Base-by-base conservation (phyloP, 2,329 filamentous ascomycete genomes). In the Scedosporium apiospermum region DNA sequence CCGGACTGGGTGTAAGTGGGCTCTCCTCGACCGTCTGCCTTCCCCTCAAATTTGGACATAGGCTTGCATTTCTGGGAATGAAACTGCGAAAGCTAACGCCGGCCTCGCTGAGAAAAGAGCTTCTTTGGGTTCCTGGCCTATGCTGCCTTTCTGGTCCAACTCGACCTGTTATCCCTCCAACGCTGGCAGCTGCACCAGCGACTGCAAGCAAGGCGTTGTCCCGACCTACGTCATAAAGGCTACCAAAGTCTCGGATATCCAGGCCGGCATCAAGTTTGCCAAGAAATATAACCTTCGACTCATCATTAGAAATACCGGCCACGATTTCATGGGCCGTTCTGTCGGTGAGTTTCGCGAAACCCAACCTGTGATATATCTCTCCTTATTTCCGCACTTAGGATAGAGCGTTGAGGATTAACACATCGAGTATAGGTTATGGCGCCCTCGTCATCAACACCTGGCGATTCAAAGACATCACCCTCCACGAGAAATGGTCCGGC, bases 161-260 rank as follows among this genome's bases (percentile, higher is more conserved):
- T 67, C 71, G 23, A 72, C 68, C 44, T 78, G 76, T 62, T 71
- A 74, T 23, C 74, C 76, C 2, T 77, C 75, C 63, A 71, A 71
- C 6, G 38, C 76, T 65, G 66, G 76, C 71, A 63, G 69, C 63
- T 49, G 75, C 18, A 18, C 60, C 18, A n/a, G 27, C 0, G 71
- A 71, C 1, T 82, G 80, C 64, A 66, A 71, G 0, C 64, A 80
- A 12, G 80, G 80, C 9, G 78, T 75, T 63, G 77, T 77, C 57
- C 72, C 77, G 1, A 67, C 65, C 12, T 78, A 78, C 58, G 70
- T 73, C 7, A 71, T 79, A 42, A 70, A 74, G n/a, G 75, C 73
- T 2, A 68, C 67, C 1, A 64, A 64, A 1, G 53, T 68, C 1
- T 63, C 65, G 3, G 72, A 79, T 63, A 69, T 76, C 14, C 67